Base-by-base conservation (phyloP, 2,329 filamentous ascomycete species). In the Fusarium ambrosium region DNA sequence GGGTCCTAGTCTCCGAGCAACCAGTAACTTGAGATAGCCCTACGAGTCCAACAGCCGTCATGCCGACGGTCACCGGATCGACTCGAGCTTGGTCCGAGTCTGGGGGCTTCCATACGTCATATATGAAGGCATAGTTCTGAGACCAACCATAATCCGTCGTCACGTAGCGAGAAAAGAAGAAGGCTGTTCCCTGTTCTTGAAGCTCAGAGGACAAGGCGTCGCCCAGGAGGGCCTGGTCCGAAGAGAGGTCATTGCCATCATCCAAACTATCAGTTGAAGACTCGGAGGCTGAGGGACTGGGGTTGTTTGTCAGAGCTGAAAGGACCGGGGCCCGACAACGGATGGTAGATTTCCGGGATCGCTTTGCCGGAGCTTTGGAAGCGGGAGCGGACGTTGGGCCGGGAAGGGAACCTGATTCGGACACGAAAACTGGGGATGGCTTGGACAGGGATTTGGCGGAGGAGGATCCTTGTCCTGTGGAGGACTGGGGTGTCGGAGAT, bases 21-120 rank as follows among this genome's bases (percentile, higher is more conserved):
- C 80, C 80, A 1, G 83, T 86, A 58, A 87, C 80, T 74, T 88
- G 85, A 11, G 88, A 86, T 58, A 89, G 82, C 9, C 87, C 87
- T 36, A 87, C 85, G 8, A 90, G 81, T 16, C 89, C 89, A 8
- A 90, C 88, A 6, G 89, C 88, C 14, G 85, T 86, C 82, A 90
- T 88, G 73, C 87, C 87, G 20, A 87, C 85, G 27, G 88, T 83
- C 24, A 88, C 85, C 13, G 85, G 82, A 73, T 89, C 88, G 14
- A 84, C 78, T 32, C 80, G 78, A 6, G 81, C 79, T 4, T 81
- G 73, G 11, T 72, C 70, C 6, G 80, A 77, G n/a, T 79, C 78
- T 8, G 81, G 82, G 1, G 87, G 86, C 67, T 84, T 86, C 87
- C 87, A 88, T 9, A 90, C 81, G 45, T 90, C 86, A 65, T 85